Conservation (phyloP, 2,329 filamentous ascomycete species). For the Dryadomyces sulphureus region DNA sequence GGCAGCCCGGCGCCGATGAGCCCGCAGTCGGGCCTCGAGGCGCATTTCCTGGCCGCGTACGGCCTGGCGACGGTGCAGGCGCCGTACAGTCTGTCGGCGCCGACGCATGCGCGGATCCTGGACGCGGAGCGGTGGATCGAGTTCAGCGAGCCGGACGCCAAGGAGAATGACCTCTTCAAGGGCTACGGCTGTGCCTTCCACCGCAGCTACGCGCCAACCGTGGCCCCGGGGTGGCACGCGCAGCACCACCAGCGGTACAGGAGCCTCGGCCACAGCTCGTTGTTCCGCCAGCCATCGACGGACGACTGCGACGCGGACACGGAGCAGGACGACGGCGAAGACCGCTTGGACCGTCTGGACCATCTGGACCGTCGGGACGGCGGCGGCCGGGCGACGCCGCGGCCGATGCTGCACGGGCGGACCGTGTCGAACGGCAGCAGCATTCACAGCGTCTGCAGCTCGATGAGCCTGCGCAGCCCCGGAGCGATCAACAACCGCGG, state of each 20-base stretch:
- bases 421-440: not conserved
- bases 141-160: slow-evolving; percentile 28
- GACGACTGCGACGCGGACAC: slow-evolving; percentile 13
- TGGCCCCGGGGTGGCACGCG: not conserved
- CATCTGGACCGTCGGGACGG: no score
- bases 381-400: not conserved
- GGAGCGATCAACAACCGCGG: slow-evolving; percentile 26
- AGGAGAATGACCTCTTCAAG: slow-evolving; percentile 29
- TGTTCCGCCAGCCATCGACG: slow-evolving; percentile 3
- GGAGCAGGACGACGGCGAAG: slow-evolving; percentile 10
- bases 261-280: not conserved
- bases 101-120: slow-evolving; percentile 35
- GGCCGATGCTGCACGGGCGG: not conserved
- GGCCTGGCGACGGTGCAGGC: slow-evolving; percentile 34
- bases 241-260: not conserved
- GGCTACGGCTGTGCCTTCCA: slow-evolving; percentile 41
- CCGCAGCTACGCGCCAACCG: slow-evolving; percentile 19
- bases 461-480: not conserved
- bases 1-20: slow-evolving; percentile 9
- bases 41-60: slow-evolving; percentile 39
- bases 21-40: slow-evolving; percentile 14
- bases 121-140: slow-evolving; percentile 36
- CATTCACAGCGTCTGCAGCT: slow-evolving; percentile 1
- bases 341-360: no score
- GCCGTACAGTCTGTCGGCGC: slow-evolving; percentile 35